Evolutionary conservation across 148 eudicot genomes (phyloP).

Genomic region (Nyssa sinensis): DNA sequence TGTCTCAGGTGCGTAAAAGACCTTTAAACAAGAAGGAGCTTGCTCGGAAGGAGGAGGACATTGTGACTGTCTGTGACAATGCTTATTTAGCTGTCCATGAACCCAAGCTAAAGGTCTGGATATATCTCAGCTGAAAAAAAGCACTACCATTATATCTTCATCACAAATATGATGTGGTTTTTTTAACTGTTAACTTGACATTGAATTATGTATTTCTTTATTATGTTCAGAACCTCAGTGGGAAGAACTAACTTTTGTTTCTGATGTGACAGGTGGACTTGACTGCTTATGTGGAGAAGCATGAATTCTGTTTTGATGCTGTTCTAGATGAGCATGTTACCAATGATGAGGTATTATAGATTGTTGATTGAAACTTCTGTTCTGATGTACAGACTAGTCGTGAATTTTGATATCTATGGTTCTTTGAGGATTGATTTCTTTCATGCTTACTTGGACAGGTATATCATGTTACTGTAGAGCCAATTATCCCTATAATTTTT

Average conservation of each 20-base stretch:
- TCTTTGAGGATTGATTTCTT: background rate
- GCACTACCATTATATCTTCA: background rate
- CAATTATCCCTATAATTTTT: constrained; percentile 87
- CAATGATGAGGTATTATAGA: constrained; percentile 72
- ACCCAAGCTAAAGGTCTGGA: constrained; percentile 84
- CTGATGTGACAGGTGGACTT: constrained; percentile 70
- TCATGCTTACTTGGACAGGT: constrained; percentile 50
- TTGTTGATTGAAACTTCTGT: background rate
- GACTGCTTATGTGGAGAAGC: constrained; percentile 98
- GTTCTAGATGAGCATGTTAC: constrained; percentile 86
- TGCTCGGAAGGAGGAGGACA: constrained; percentile 89
- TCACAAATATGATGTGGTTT: background rate
- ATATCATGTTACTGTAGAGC: constrained; percentile 80
- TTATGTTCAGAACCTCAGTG: background rate
- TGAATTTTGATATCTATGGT: background rate
- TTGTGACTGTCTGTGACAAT: constrained; percentile 74
- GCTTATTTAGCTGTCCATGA: constrained; percentile 78
- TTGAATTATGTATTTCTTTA: background rate
- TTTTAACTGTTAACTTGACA: background rate
- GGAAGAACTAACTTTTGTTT: constrained; percentile 22
- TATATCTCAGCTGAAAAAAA: background rate
- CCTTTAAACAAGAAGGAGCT: constrained; percentile 91
- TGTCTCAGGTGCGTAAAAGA: constrained; percentile 82
- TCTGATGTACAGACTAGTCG: background rate
- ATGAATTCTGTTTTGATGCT: constrained; percentile 97